Evolutionary conservation across 139 green algal genomes (phyloP), one percentile per base, ranked within the genome.

Genomic region (Tetradesmus obliquus): DNA sequence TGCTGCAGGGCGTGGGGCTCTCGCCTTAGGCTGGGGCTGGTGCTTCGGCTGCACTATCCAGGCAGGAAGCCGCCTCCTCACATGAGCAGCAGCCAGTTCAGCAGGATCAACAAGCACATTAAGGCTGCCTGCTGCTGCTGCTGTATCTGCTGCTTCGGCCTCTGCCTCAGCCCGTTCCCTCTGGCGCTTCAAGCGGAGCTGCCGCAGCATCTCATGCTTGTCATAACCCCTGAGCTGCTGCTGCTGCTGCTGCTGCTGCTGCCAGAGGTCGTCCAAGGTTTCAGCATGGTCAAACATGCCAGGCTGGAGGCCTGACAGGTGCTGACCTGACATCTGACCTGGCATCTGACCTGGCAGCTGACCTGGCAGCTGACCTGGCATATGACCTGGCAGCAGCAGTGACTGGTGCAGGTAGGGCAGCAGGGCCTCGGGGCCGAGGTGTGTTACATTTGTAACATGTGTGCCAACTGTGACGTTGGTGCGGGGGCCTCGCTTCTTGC

Each of bases 81-180:
- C 66, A 76, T 76, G 66, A 76, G 66, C 82, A 71, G 82, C 82
- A 87, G 82, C 82, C 54, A 58, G 55, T 55, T 54, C 24, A 66
- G 81, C 81, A 45, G 81, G 24, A 45, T 20, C 51, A 45, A 86
- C 51, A 4, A 55, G 22, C 22, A 84, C 8, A 10, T 9, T 9
- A 55, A 45, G n/a, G 9, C n/a, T 8, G 3, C 60, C 66, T 24
- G 53, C 80, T 60, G 80, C 53, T 58, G 80, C 80, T 86, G 80
- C 80, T 86, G 80, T 51, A 62, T 54, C 80, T 54, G 24, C 6
- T 24, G 80, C 53, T 58, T 54, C 19, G 20, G 80, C 45, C 9
- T 55, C 45, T 9, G 80, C 80, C 54, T 54, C 80, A 24, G 15
- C 54, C 19, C 62, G 82, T 6, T 87, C 19, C 82, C 62, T 57